Percentiles rank a stretch among this genome's conserved stretches.
phyloP scores from a whole-genome alignment of 768 basidiomycete genomes.

The Russula sp. region DNA sequence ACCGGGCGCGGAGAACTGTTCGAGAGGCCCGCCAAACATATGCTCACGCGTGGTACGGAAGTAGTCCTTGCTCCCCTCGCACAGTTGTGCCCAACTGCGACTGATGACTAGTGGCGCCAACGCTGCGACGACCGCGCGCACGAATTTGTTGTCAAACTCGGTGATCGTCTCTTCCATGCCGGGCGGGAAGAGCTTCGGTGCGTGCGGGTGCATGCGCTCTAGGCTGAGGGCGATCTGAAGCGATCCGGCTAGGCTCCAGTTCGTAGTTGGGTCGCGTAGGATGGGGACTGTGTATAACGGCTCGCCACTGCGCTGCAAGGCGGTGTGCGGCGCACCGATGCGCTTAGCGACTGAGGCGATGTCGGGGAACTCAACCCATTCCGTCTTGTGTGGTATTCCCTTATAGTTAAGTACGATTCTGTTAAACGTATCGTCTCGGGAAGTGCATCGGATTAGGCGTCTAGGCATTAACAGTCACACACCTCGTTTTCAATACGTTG shows the following conservation, averaged over 20 bases:
- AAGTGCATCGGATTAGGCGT: neutral
- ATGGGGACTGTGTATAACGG: neutral
- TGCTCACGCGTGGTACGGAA: slow-evolving; percentile 36
- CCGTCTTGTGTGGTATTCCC: slow-evolving; percentile 28
- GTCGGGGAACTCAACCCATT: slow-evolving; percentile 30
- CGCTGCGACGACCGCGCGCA: slow-evolving; percentile 1
- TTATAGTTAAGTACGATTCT: slow-evolving; percentile 34
- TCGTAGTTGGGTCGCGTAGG: slow-evolving; percentile 1
- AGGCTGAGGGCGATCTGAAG: slow-evolving; percentile 43
- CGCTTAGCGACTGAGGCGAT: neutral
- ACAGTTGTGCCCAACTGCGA: slow-evolving; percentile 27
- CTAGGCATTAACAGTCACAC: neutral
- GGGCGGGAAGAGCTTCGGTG: slow-evolving; percentile 29
- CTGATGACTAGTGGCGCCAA: slow-evolving; percentile 12
- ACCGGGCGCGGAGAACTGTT: slow-evolving; percentile 34
- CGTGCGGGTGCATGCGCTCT: slow-evolving; percentile 40
- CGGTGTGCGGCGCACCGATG: neutral
- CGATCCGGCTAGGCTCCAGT: slow-evolving; percentile 36
- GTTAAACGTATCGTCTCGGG: neutral
- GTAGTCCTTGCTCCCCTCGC: slow-evolving; percentile 33
- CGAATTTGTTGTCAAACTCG: slow-evolving; percentile 25
- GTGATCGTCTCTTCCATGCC: slow-evolving; percentile 18
- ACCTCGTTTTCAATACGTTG: slow-evolving; percentile 33
- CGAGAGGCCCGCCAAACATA: slow-evolving; percentile 33
- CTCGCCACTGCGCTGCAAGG: neutral